Evolutionary conservation across 2,329 filamentous ascomycete species (phyloP), one percentile per base, ranked within the genome.

Genomic region (Colletotrichum somersetense): DNA sequence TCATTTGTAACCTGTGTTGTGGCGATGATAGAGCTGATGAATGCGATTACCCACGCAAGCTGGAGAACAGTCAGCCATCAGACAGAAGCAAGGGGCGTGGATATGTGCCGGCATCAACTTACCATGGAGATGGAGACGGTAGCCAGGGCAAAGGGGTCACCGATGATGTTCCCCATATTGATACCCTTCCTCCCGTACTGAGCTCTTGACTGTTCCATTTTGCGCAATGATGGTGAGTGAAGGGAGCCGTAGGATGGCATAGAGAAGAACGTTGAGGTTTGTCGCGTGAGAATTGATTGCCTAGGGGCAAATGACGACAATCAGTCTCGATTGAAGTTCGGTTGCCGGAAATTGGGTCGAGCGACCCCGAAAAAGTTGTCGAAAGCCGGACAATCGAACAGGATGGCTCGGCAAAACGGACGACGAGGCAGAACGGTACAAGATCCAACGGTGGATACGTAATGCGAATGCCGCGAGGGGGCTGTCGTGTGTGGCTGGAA

Each of bases 11-110:
- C 78, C 71, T 88, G 82, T 53, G 89, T 79, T 70, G 89, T 86
- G 52, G 92, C 91, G 77, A 98, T 90, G 79, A 97, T 91, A 73
- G 93, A 96, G 74, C 91, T 88, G 78, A 98, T 89, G 81, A 98
- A 97, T 57, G 94, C 91, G 78, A 99, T 97, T 76, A 97, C 83
- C 96, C 96, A 99, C 71, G 95, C 96, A 75, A 97, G 91, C 96
- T 98, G 80, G 7, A 74, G 7, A 23, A 44, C 6, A 20, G 52
- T 71, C 23, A 71, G 59, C 38, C 30, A 63, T 30, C 7, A 26
- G n/a, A 23, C 20, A 66, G 52, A 16, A 5, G 20, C 44, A 10
- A 33, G 53, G 75, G 58, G 10, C n/a, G 14, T 23, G 23, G 62
- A 53, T 42, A 40, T 40, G 30, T 6, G 23, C 20, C 14, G 46